Evolutionary conservation across 192 early-diverging fungal genomes (phyloP).

Genomic region (Ramicandelaber brevisporus): DNA sequence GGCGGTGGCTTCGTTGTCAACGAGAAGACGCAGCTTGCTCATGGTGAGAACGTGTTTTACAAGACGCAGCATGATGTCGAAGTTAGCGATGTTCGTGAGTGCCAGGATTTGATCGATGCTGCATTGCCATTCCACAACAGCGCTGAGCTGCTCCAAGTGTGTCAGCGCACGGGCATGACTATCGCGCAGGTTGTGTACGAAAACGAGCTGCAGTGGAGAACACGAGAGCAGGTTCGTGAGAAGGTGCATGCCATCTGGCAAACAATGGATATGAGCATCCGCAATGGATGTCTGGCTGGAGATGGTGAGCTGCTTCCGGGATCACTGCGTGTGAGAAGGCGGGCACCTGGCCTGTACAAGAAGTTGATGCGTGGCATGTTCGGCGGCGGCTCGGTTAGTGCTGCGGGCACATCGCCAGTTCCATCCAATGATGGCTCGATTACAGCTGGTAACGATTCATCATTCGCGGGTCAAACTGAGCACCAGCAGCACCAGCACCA

Average conservation of each 20-base stretch:
- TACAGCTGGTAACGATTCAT: too few species aligned
- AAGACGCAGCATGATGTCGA: constrained; percentile 7
- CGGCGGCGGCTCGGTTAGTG: not conserved
- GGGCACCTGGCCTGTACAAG: constrained; percentile 67
- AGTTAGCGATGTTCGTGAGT: constrained; percentile 26
- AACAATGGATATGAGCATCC: constrained; percentile 74
- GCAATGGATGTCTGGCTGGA: constrained; percentile 37
- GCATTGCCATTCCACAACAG: constrained; percentile 67
- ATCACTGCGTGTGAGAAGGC: constrained; percentile 47
- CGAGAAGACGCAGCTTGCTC: constrained; percentile 53
- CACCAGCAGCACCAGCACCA: too few species aligned
- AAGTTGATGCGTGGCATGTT: constrained; percentile 63
- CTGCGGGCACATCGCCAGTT: not conserved
- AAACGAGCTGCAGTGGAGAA: constrained; percentile 82
- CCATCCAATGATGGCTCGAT: constrained; percentile 7
- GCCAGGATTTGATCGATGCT: constrained; percentile 46
- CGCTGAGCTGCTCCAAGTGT: constrained; percentile 49
- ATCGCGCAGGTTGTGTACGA: constrained; percentile 91
- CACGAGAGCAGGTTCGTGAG: constrained; percentile 47
- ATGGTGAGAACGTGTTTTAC: constrained; percentile 45
- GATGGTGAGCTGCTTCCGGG: constrained; percentile 51
- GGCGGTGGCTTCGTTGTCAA: constrained; percentile 92
- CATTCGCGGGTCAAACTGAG: too few species aligned
- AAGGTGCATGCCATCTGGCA: constrained; percentile 63
- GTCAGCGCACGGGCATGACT: constrained; percentile 52